Percentiles rank a stretch among this genome's conserved stretches.
These are phyloP conservation scores for Lotus japonicus DNA, from an alignment of 306 rosid genomes.

Conservation along the genomic window DNA sequence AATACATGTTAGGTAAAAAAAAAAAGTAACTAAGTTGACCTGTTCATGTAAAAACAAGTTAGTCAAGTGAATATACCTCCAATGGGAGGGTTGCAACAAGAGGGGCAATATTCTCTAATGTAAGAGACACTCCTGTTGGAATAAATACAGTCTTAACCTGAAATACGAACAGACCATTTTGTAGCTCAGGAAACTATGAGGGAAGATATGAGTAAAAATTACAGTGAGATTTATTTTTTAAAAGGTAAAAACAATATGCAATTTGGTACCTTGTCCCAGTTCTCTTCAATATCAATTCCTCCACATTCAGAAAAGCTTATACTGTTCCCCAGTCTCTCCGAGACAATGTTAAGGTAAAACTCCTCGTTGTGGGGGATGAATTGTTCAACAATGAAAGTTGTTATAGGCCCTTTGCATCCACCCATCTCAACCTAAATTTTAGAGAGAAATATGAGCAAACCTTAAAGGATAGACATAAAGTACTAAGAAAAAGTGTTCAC, in stretches of 20 bases:
- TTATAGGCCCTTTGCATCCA: conserved; percentile 91
- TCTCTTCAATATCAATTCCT: conserved; percentile 95
- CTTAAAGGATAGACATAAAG: not conserved
- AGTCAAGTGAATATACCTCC: conserved; percentile 46
- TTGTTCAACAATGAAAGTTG: conserved; percentile 92
- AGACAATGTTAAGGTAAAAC: conserved; percentile 82
- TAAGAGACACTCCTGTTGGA: conserved; percentile 66
- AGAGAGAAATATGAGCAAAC: conserved; percentile 7
- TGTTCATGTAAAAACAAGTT: not conserved
- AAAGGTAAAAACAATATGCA: not conserved
- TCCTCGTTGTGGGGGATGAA: conserved; percentile 88
- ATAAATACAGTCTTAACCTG: conserved; percentile 86
- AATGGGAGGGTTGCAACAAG: conserved; percentile 81
- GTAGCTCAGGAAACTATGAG: not conserved
- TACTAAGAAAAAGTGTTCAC: not conserved
- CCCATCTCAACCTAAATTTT: conserved; percentile 69
- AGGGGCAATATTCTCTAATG: conserved; percentile 66
- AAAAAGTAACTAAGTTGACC: not conserved
- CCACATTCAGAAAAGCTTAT: conserved; percentile 96
- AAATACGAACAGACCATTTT: conserved; percentile 5
- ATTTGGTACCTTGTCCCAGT: conserved; percentile 80
- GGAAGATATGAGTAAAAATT: not conserved
- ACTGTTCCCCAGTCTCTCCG: conserved; percentile 76
- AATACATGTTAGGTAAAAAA: not conserved
- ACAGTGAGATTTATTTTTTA: not conserved